Percentiles rank a stretch among this genome's conserved stretches.
These are phyloP conservation scores for Neurospora sp. DNA, from an alignment of 495 filamentous ascomycete genomes.

Conservation along the genomic window DNA sequence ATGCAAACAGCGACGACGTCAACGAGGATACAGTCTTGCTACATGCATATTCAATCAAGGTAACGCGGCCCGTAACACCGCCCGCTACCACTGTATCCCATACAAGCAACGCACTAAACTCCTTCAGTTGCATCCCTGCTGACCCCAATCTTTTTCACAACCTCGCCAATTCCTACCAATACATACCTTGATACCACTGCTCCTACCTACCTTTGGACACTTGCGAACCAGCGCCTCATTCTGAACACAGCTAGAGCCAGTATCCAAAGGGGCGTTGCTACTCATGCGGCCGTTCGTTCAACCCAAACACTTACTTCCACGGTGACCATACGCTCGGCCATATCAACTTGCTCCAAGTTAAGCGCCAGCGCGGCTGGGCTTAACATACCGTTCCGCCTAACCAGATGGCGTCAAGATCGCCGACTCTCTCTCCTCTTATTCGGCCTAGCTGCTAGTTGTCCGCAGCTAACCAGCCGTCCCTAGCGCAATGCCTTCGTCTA, in stretches of 20 bases:
- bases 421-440: not conserved
- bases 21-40: not conserved
- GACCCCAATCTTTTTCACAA: not conserved
- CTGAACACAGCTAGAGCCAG: not conserved
- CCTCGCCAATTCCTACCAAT: not conserved
- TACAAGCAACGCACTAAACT: not conserved
- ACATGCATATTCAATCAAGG: not conserved
- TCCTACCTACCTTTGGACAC: not conserved
- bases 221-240: not conserved
- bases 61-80: not conserved
- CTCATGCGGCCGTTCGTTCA: not conserved
- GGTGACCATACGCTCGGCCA: not conserved
- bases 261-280: not conserved
- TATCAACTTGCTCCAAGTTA: not conserved
- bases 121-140: not conserved
- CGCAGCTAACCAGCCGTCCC: not conserved
- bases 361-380: not conserved
- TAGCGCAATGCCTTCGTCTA: not conserved
- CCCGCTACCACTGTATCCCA: not conserved
- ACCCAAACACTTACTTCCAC: not conserved
- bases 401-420: not conserved
- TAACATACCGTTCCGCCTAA: not conserved
- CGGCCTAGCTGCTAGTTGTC: not conserved
- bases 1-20: not conserved
- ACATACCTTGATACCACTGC: not conserved